Evolutionary conservation across 192 early-diverging fungal genomes (phyloP), one percentile per base, ranked within the genome.

Genomic region (Kickxella alabastrina): DNA sequence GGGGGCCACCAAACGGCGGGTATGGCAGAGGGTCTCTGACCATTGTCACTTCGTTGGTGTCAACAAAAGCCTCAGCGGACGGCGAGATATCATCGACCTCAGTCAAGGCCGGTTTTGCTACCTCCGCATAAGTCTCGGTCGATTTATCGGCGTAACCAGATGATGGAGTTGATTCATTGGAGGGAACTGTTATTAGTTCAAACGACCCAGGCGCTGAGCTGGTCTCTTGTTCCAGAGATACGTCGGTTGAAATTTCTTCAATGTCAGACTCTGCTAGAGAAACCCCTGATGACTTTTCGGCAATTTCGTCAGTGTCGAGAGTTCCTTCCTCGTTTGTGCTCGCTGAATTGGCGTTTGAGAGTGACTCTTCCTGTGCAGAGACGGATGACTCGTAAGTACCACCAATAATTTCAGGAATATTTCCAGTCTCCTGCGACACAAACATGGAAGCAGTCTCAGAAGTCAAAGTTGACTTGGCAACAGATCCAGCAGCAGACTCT

Each of bases 1-100:
- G 46, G 9, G 46, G 46, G 6, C 46, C 46, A 15, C 46, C 46
- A 23, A 48, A 48, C 12, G 46, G 46, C 15, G 46, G 46, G 12
- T 35, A 48, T 18, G 46, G 46, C 28, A 48, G 46, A 10, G 46
- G 46, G 12, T 21, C 46, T 10, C 46, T 48, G 28, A 31, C 46
- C 46, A 48, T 48, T 3, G 46, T 48, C 46, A 48, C 35, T 8
- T 48, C 46, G 5, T 28, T 29, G 1, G 46, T 48, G 9, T 23
- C 46, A n/a, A 34, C 15, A n/a, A 27, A n/a, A 23, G 29, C 25
- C 26, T 45, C 43, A n/a, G 2, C 35, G 3, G 35, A n/a, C n/a
- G n/a, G n/a, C n/a, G n/a, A n/a, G n/a, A n/a, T n/a, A n/a, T n/a
- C n/a, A n/a, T n/a, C n/a, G n/a, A n/a, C n/a, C n/a, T n/a, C n/a